Evolutionary conservation across 78 protist genomes (phyloP).

Genomic region (Guillardia theta): DNA sequence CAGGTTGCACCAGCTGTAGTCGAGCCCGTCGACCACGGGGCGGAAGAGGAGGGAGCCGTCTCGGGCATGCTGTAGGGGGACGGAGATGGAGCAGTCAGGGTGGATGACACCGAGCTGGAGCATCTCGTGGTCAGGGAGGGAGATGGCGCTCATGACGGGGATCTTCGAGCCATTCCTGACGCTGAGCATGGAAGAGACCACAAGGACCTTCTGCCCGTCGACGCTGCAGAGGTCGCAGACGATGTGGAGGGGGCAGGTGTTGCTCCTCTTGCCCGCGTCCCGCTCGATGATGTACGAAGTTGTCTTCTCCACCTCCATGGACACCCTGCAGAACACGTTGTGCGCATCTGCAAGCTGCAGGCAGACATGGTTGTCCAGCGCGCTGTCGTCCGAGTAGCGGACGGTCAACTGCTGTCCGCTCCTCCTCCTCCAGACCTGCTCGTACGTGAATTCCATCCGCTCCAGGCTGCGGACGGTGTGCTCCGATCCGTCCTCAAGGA

Average conservation of each 20-base stretch:
- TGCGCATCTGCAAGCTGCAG: not conserved
- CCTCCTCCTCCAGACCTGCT: not conserved
- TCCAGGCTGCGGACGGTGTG: not conserved
- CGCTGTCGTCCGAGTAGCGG: not conserved
- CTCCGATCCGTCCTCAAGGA: not conserved
- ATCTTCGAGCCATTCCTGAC: not conserved
- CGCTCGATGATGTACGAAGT: not conserved
- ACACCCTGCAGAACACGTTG: not conserved
- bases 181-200: not conserved
- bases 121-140: not conserved
- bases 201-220: not conserved
- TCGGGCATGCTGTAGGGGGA: not conserved
- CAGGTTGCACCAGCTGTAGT: not conserved
- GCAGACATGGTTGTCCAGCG: not conserved
- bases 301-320: not conserved
- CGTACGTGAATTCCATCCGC: slow-evolving; percentile 11
- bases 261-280: not conserved
- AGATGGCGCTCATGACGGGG: not conserved
- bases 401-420: not conserved
- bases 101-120: not conserved
- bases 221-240: not conserved
- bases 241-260: not conserved
- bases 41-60: not conserved
- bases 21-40: not conserved
- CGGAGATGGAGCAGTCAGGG: not conserved